Evolutionary conservation across 495 filamentous ascomycete genomes (phyloP), one percentile per base, ranked within the genome.

Genomic region (Lasiosphaeria hispida): DNA sequence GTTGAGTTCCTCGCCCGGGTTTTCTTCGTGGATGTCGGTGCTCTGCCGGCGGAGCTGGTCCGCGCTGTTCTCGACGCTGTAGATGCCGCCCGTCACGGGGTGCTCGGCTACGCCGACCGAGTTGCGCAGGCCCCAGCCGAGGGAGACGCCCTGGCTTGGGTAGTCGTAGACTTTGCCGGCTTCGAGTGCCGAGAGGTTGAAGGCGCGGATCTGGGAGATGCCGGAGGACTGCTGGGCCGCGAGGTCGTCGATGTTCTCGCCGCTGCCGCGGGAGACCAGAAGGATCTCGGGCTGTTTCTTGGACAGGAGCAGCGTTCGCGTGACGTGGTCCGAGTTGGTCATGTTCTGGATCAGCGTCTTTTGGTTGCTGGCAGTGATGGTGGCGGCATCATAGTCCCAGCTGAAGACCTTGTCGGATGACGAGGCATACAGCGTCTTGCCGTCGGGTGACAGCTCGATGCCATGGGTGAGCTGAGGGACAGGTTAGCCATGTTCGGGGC

Each of bases 1-100:
- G 65, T 91, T 92, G 55, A 91, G 68, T 61, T 91, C 86, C 65
- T 91, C 88, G 10, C 83, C 86, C 0, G 88, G 88, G 60, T 91
- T 91, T 39, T 89, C 77, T 40, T 81, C 63, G 62, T 89, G 85
- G 34, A 90, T 80, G 58, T 89, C 85, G 23, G 70, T 56, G 0
- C 77, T 78, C 0, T 34, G 37, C 10, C 87, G 76, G 10, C 48
- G 61, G 11, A 89, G 73, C 8, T 87, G 50, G 62, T 91, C 87
- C 3, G 80, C 85, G 30, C 80, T 85, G 63, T 91, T 91, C 69
- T 91, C 88, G 4, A 88, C 86, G n/a, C 75, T 79, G 70, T 80
- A 89, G 57, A 89, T 74, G 19, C 78, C 82, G 48, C 85, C 85
- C 0, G 72, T 77, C 15, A 64, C 58, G 8, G 80, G 81, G 43